A percentile compares a stretch with the other conserved stretches of the same genome.
phyloP scores from a whole-genome alignment of 192 early-diverging fungal species.

The Gaertneriomyces sp. region DNA sequence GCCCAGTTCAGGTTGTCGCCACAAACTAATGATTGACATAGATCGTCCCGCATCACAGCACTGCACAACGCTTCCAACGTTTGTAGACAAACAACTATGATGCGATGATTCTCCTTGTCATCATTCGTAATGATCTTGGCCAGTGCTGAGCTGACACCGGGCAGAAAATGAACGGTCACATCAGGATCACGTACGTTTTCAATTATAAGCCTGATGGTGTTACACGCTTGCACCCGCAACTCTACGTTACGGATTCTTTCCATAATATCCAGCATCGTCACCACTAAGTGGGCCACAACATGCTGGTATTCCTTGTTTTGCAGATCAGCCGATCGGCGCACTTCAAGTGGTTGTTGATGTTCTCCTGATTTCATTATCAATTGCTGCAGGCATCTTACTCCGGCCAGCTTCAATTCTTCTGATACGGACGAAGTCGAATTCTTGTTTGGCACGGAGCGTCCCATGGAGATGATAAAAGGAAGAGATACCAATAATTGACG shows the following conservation, averaged over 20 bases:
- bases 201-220: neutral
- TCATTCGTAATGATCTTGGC: constrained; percentile 13
- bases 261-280: constrained; percentile 21
- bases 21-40: neutral
- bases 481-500: constrained; percentile 21
- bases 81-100: constrained; percentile 20
- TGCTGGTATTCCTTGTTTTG: constrained; percentile 16
- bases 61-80: neutral
- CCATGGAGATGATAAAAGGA: constrained; percentile 15
- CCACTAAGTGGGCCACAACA: constrained; percentile 21
- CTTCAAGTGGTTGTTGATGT: neutral
- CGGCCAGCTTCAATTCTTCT: constrained; percentile 19
- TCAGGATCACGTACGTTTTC: constrained; percentile 8
- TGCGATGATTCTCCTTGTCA: constrained; percentile 20
- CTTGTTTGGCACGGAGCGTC: neutral
- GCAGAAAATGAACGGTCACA: constrained; percentile 21
- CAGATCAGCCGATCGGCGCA: neutral
- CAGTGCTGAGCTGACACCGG: constrained; percentile 16
- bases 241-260: constrained; percentile 13
- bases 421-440: neutral
- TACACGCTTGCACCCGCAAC: constrained; percentile 2
- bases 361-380: constrained; percentile 9
- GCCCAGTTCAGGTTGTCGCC: constrained; percentile 12
- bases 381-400: constrained; percentile 11
- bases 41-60: constrained; percentile 11